Base-by-base conservation (phyloP, 176 grass and related monocot species). In the Coix lacrymajobi region DNA sequence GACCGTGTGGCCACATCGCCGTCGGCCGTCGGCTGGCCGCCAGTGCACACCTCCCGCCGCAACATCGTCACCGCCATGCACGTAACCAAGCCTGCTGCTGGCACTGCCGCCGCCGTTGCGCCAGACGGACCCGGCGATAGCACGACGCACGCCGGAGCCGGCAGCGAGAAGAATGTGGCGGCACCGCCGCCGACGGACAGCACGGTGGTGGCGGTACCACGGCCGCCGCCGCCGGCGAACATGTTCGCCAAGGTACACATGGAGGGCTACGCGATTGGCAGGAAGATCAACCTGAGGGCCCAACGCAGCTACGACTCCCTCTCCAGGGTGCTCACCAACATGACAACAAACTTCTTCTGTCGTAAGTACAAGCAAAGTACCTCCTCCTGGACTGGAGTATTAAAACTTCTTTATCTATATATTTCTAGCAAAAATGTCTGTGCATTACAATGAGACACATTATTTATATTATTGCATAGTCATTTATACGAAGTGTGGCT, bases 191-290 rank as follows among this genome's bases (percentile, higher is more conserved):
- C 52, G 1, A 77, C 6, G 12, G 54, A 22, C 68, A 38, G 20
- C n/a, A 36, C 8, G 1, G 16, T 25, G 3, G 15, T 32, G 2
- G 77, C 7, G 11, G 24, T 67, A 56, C 73, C 62, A 48, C 83
- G 56, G 48, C 62, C 56, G 25, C 28, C 56, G 25, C 28, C 46
- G 31, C 28, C 16, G 1, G 77, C 34, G 14, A 89, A 88, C 25
- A 91, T 98, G 90, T 95, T 91, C 38, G 92, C 94, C 11, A 98
- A 98, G 83, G 96, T 98, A 15, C 88, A 98, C 43, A 91, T 95
- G 90, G 90, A 98, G 37, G 92, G 92, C 2, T 83, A 75, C 66
- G 6, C 62, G 1, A 79, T 98, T 29, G 90, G 87, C 29, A 87
- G 96, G 66, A 98, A 98, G 90, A 90, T 98, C 51, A 87, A 98